Evolutionary conservation across 352 stramenopile species (phyloP), one percentile per base, ranked within the genome.

Genomic region (Phytophthora sojae): DNA sequence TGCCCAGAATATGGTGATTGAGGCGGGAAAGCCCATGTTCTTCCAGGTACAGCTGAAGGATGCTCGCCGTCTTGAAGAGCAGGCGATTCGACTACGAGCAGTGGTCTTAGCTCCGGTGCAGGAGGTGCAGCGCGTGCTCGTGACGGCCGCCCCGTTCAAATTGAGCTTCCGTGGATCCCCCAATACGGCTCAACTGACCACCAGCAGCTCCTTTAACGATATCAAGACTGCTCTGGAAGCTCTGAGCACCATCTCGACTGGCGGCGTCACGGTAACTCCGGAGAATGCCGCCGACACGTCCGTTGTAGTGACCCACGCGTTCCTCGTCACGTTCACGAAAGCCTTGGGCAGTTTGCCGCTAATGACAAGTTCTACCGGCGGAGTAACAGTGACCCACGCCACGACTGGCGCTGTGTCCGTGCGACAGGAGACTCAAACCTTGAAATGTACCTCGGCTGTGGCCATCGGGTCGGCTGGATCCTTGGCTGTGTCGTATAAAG

Each of bases 31-130:
- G 1, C 58, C 69, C 0, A 71, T 94, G 0, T 63, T 61, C 17
- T 97, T 99, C 49, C 87, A 95, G 59, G 90, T 99, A 17, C 89
- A 97, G 71, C 77, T 98, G 12, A 97, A 97, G 59, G 97, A 99
- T 64, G 77, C 75, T 4, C 84, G 89, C 15, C 82, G 89, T 4
- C 55, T 92, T 0, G 89, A 94, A 54, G 42, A 92, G 19, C 89
- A 96, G 51, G 84, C 79, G 3, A 68, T 96, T 63, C 82, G 84
- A 1, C 25, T 92, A 3, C 76, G 83, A 1, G 89, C 85, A 0
- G 83, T 93, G 6, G 76, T 84, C 9, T 49, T 94, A 25, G 58
- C 73, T 0, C 72, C 75, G 0, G 68, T 84, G 14, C 58, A 71
- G 26, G 86, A 88, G 54, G 84, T 96, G 4, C 89, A 96, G 37